Evolutionary conservation across 371 early-diverging fungal genomes (phyloP).

Genomic region (Mortierella sp.): DNA sequence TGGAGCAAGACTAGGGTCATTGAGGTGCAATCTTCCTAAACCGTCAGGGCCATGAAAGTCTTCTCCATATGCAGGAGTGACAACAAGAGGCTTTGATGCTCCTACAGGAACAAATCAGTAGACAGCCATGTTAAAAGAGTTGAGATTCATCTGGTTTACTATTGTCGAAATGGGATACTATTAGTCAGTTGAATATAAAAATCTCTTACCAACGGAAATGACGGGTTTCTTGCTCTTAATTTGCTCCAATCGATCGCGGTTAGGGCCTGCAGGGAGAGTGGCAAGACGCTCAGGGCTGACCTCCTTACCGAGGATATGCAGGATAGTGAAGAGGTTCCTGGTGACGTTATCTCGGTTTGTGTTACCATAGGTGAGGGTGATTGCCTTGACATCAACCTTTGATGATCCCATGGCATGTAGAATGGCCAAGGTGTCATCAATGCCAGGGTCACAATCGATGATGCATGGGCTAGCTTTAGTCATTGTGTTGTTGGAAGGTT

Average conservation of each 20-base stretch:
- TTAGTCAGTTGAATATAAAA: neutral
- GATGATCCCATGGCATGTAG: constrained; percentile 61
- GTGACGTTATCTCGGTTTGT: constrained; percentile 46
- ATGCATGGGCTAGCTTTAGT: constrained; percentile 39
- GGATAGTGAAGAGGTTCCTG: constrained; percentile 52
- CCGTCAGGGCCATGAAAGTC: constrained; percentile 69
- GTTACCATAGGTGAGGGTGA: constrained; percentile 69
- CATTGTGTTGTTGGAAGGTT: constrained; percentile 7
- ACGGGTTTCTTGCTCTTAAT: constrained; percentile 54
- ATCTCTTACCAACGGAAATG: constrained; percentile 60
- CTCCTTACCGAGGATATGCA: constrained; percentile 47
- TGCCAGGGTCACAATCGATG: constrained; percentile 58
- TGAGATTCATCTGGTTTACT: too few species aligned
- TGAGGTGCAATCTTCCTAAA: constrained; percentile 59
- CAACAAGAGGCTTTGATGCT: constrained; percentile 57
- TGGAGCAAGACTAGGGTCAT: constrained; percentile 58
- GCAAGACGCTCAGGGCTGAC: constrained; percentile 57
- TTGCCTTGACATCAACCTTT: constrained; percentile 62
- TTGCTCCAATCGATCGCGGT: constrained; percentile 38
- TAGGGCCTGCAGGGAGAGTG: constrained; percentile 23
- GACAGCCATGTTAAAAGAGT: neutral
- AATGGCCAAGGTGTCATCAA: constrained; percentile 70
- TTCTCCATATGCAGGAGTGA: constrained; percentile 47
- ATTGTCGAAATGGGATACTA: too few species aligned
- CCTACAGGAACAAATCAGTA: constrained; percentile 39